Conservation (phyloP, 495 filamentous ascomycete genomes). For the Aspergillus campestris region DNA sequence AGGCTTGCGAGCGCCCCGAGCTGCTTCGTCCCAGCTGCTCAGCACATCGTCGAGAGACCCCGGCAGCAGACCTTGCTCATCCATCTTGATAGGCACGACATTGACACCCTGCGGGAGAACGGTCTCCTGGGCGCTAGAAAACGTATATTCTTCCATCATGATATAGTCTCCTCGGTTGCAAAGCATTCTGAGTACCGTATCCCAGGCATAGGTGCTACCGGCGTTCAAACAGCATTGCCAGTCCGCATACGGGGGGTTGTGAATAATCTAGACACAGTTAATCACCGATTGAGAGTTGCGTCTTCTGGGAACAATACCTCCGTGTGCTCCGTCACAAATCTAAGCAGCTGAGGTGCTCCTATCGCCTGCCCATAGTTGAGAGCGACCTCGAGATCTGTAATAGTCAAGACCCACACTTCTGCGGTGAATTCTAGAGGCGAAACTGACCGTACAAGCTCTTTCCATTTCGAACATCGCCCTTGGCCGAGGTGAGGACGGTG, state of each 20-base stretch:
- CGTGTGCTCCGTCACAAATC: constrained; percentile 89
- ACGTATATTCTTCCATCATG: constrained; percentile 81
- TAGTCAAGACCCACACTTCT: too few relatives aligned
- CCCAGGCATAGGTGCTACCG: constrained; percentile 71
- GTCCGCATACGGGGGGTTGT: constrained; percentile 57
- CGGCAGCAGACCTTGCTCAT: constrained; percentile 67
- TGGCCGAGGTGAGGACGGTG: constrained; percentile 54
- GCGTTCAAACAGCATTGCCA: constrained; percentile 70
- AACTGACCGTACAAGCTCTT: constrained; percentile 50
- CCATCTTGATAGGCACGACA: constrained; percentile 66
- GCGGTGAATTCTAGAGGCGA: too few relatives aligned
- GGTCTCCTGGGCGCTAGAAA: constrained; percentile 74
- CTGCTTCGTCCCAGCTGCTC: constrained; percentile 52
- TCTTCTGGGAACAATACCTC: constrained; percentile 40
- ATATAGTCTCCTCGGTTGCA: constrained; percentile 62
- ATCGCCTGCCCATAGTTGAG: constrained; percentile 86
- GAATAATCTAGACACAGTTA: constrained; percentile 24
- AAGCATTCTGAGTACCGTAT: constrained; percentile 71
- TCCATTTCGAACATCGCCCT: constrained; percentile 67
- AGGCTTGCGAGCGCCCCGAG: constrained; percentile 57
- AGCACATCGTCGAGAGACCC: constrained; percentile 57
- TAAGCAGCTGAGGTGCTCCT: constrained; percentile 76
- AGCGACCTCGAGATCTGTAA: constrained; percentile 63
- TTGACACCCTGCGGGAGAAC: constrained; percentile 67
- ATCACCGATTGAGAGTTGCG: not conserved